These are phyloP conservation scores for Zhuliangozyma parablackwelliae DNA, from an alignment of 1,139 yeast genomes.

Conservation along the genomic window DNA sequence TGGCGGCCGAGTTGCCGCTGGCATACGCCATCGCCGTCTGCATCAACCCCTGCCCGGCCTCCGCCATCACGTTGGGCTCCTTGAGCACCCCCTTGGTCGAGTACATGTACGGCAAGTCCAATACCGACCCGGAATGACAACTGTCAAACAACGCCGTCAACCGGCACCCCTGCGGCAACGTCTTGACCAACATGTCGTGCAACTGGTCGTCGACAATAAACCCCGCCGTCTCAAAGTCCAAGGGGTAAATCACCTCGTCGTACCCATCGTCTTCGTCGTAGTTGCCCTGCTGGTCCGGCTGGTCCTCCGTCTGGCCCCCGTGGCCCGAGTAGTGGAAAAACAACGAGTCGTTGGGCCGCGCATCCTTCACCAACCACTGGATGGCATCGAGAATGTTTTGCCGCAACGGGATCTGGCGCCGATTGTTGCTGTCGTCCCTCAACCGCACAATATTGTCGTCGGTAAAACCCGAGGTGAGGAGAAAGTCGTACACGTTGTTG, in stretches of 20 bases:
- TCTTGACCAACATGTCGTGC: slow-evolving; percentile 76
- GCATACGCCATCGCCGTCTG: slow-evolving; percentile 71
- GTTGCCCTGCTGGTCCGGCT: slow-evolving; percentile 29
- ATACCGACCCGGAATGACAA: slow-evolving; percentile 89
- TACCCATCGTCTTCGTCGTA: slow-evolving; percentile 91
- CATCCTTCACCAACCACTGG: slow-evolving; percentile 85
- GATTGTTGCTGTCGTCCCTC: slow-evolving; percentile 68
- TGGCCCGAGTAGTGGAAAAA: slow-evolving; percentile 93
- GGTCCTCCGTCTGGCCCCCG: slow-evolving; percentile 79
- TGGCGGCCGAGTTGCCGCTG: slow-evolving; percentile 61
- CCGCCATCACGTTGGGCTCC: slow-evolving; percentile 84
- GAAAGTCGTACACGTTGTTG: slow-evolving; percentile 54
- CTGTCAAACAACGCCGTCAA: slow-evolving; percentile 88
- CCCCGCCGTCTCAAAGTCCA: slow-evolving; percentile 74
- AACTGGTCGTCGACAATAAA: slow-evolving; percentile 79
- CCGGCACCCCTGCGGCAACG: slow-evolving; percentile 78
- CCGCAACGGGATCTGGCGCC: slow-evolving; percentile 67
- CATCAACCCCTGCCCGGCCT: slow-evolving; percentile 75
- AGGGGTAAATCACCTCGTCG: slow-evolving; percentile 89
- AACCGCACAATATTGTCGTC: slow-evolving; percentile 79
- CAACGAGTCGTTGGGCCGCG: slow-evolving; percentile 78
- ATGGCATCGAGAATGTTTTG: slow-evolving; percentile 80
- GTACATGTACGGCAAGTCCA: slow-evolving; percentile 85
- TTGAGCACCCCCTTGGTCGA: slow-evolving; percentile 88
- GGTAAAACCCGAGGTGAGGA: slow-evolving; percentile 61